Conservation (phyloP, 768 basidiomycete genomes). For the Lactarius vividus region DNA sequence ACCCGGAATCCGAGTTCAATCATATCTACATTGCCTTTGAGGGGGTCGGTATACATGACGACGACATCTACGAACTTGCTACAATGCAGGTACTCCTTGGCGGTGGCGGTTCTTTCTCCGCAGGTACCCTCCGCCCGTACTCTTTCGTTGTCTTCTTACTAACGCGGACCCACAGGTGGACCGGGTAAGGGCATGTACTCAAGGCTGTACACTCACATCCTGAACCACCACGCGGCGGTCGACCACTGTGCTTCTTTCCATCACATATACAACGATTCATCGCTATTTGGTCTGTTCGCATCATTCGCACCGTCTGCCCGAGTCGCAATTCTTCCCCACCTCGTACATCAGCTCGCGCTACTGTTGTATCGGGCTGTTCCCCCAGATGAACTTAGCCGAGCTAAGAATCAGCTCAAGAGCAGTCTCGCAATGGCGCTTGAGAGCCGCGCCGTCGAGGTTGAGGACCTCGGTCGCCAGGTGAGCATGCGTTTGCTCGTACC, state of each 20-base stretch:
- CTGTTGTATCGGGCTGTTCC: slow-evolving; percentile 70
- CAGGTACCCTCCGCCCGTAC: slow-evolving; percentile 45
- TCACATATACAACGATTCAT: slow-evolving; percentile 94
- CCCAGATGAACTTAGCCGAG: slow-evolving; percentile 69
- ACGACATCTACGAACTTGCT: slow-evolving; percentile 90
- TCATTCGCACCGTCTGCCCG: slow-evolving; percentile 66
- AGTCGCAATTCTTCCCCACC: slow-evolving; percentile 71
- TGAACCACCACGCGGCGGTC: slow-evolving; percentile 90
- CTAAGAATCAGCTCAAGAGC: slow-evolving; percentile 94
- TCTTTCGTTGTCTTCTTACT: neutral
- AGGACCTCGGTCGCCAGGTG: slow-evolving; percentile 90
- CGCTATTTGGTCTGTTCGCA: slow-evolving; percentile 88
- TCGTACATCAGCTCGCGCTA: slow-evolving; percentile 84
- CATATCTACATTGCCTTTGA: slow-evolving; percentile 94
- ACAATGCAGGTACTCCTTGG: slow-evolving; percentile 94
- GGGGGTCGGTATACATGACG: slow-evolving; percentile 85
- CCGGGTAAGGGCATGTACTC: slow-evolving; percentile 99
- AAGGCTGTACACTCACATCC: slow-evolving; percentile 90
- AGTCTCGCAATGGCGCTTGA: slow-evolving; percentile 94
- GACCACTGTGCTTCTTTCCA: slow-evolving; percentile 98
- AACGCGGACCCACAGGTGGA: slow-evolving; percentile 53
- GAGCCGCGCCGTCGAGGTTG: slow-evolving; percentile 78
- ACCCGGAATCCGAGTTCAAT: slow-evolving; percentile 69
- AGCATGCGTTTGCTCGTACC: slow-evolving; percentile 14
- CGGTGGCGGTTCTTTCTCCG: slow-evolving; percentile 95